These are phyloP conservation scores for Ceratobasidium sp. DNA, from an alignment of 1,284 basidiomycete species.

Conservation along the genomic window DNA sequence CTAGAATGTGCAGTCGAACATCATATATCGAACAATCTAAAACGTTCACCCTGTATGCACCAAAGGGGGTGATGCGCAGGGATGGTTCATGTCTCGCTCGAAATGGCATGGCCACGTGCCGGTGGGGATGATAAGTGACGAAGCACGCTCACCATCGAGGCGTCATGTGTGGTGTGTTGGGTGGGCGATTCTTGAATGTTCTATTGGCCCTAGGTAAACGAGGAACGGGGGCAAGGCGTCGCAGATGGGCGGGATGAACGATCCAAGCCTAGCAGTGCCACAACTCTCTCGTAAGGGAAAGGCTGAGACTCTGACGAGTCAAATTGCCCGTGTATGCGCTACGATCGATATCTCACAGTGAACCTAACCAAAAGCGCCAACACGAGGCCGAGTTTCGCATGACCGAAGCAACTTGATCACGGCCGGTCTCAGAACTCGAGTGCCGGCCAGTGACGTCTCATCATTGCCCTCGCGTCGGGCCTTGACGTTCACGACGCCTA, in stretches of 20 bases:
- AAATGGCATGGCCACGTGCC: slow-evolving; percentile 26
- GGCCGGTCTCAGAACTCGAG: neutral
- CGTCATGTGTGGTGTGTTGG: neutral
- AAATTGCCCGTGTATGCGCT: slow-evolving; percentile 11
- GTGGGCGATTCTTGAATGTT: neutral
- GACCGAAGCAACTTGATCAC: neutral
- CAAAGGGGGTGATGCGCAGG: slow-evolving; percentile 28
- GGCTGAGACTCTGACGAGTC: neutral
- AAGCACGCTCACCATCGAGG: slow-evolving; percentile 12
- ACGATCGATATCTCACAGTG: too few species aligned
- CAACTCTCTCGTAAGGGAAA: neutral
- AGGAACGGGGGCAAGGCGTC: neutral
- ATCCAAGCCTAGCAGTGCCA: neutral
- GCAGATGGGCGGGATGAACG: neutral
- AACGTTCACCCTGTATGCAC: neutral
- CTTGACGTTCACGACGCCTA: neutral
- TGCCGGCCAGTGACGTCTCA: neutral
- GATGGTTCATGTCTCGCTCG: neutral
- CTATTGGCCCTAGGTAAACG: neutral
- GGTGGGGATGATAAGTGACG: slow-evolving; percentile 11
- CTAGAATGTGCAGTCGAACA: neutral
- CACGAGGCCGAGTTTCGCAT: neutral
- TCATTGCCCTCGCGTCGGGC: neutral
- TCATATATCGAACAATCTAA: neutral
- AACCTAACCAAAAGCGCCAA: too few species aligned